A percentile compares a stretch with the other conserved stretches of the same genome.
phyloP scores from a whole-genome alignment of 805 yeast genomes.

The Nakazawaea peltata region DNA sequence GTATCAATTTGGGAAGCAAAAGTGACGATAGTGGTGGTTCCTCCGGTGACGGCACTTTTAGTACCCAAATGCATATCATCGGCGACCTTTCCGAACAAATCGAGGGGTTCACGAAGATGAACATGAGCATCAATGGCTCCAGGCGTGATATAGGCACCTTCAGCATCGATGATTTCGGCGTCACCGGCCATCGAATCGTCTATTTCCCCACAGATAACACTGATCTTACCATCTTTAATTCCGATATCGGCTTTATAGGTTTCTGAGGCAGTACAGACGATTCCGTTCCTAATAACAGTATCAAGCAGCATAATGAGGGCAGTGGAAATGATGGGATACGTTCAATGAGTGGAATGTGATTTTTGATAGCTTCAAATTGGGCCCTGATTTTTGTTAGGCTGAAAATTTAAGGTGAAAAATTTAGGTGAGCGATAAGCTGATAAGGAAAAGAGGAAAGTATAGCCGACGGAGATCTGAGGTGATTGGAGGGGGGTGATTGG shows the following conservation, averaged over 20 bases:
- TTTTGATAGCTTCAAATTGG: no score
- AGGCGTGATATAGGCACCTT: constrained; percentile 40
- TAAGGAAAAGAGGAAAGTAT: no score
- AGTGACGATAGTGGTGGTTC: constrained; percentile 39
- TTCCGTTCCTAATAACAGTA: constrained; percentile 8
- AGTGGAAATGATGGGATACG: not conserved
- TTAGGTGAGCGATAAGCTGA: no score
- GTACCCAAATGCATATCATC: constrained; percentile 38
- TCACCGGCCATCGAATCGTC: constrained; percentile 9
- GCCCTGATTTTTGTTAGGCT: no score
- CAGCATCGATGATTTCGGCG: constrained; percentile 27
- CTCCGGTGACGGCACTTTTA: constrained; percentile 39
- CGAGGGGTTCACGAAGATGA: constrained; percentile 34
- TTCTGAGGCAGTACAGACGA: constrained; percentile 9
- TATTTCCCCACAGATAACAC: constrained; percentile 9
- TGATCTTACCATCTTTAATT: constrained; percentile 7
- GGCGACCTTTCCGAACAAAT: constrained; percentile 24
- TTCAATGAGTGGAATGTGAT: no score
- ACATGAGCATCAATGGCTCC: constrained; percentile 47
- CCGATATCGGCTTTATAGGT: constrained; percentile 8
- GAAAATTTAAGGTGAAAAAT: no score
- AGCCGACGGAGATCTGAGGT: no score
- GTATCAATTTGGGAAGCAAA: constrained; percentile 35
- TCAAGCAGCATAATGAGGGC: not conserved
- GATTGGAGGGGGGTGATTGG: not conserved